Base-by-base conservation (phyloP, 2,329 filamentous ascomycete species). In the Amylocarpus encephaloides region DNA sequence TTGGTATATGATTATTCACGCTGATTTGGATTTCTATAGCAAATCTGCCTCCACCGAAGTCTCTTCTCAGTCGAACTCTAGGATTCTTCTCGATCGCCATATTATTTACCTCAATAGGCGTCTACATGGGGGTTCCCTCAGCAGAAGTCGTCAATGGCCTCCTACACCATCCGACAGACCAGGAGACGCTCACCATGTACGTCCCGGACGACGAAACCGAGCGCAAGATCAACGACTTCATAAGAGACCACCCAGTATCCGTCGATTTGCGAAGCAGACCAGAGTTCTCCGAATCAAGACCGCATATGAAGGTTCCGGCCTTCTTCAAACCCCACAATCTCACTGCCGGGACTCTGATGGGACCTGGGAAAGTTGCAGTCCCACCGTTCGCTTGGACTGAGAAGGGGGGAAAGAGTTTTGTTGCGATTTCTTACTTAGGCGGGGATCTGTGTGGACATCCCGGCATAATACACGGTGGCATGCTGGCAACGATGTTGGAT, bases 401-500 rank as follows among this genome's bases (percentile, higher is more conserved):
- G 59, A 76, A 79, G 18, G 79, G 76, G 26, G 86, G 88, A 47
- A 83, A 82, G 71, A 78, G 76, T 44, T 71, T 88, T 48, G 80
- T 91, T 5, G 80, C 82, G 12, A 77, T 97, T 38, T 77, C 83
- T 47, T 91, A 91, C 65, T 76, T 95, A 0, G 92, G 92, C 1
- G 70, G 76, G 2, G 83, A 88, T 61, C 73, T 97, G 36, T 96
- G 89, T 65, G 92, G 92, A 1, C 91, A 97, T 67, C 87, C 88
- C 5, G 89, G 87, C 2, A 88, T 97, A 55, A 79, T 96, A 6
- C 93, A 97, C 67, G 92, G 92, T 45, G 92, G 92, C 0, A 72
- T 95, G 57, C 73, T 97, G 50, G 92, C 92, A n/a, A 96, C 92
- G 11, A 77, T 97, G 66, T 73, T 97, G 47, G 92, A 97, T 65